Percentiles rank a stretch among this genome's conserved stretches.
Conservation (phyloP, 257 asterid genomes). For the Pogostemon cablin region DNA sequence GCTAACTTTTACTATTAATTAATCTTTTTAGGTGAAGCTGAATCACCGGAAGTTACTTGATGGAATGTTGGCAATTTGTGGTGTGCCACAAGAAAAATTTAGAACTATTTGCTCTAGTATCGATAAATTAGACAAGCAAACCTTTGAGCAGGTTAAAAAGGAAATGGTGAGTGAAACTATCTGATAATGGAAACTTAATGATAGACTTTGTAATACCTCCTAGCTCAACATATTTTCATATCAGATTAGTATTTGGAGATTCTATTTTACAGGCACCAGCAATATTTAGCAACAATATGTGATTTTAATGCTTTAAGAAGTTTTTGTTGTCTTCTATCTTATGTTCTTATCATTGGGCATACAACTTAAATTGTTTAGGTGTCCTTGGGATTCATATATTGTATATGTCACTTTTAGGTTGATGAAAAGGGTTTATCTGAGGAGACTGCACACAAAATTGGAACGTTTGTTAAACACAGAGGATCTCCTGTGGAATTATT, state of each 20-base stretch:
- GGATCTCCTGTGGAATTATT: conserved; percentile 86
- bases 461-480: conserved; percentile 74
- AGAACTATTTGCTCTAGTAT: conserved; percentile 94
- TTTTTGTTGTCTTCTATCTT: neutral
- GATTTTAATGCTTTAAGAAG: neutral
- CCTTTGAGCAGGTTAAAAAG: conserved; percentile 84
- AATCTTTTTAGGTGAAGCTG: conserved; percentile 70
- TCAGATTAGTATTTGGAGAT: neutral
- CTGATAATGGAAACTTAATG: conserved; percentile 22
- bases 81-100: conserved; percentile 85
- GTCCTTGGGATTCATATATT: conserved; percentile 23
- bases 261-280: conserved; percentile 10
- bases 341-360: conserved; percentile 5
- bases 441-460: conserved; percentile 78
- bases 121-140: conserved; percentile 92
- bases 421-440: conserved; percentile 85
- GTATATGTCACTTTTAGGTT: conserved; percentile 50
- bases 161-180: conserved; percentile 71
- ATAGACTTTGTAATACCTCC: conserved; percentile 5
- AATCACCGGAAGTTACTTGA: conserved; percentile 89
- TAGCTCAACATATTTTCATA: too few relatives aligned
- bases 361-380: conserved; percentile 12
- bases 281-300: neutral
- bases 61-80: conserved; percentile 93
- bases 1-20: conserved; percentile 9